These are phyloP conservation scores for Lumnitzera racemosa DNA, from an alignment of 345 rosid genomes.

Conservation along the genomic window DNA sequence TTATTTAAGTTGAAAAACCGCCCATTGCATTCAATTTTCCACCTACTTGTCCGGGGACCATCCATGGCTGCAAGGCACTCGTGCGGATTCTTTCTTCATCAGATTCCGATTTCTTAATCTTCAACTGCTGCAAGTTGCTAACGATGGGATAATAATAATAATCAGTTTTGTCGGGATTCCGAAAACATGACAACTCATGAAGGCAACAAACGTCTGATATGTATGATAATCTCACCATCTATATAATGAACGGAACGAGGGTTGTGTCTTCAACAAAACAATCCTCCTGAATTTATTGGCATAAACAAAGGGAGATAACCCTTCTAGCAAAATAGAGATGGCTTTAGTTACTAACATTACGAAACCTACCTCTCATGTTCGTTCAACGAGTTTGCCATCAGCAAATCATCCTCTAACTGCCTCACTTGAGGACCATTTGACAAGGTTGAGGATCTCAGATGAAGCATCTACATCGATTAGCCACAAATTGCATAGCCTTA, in stretches of 20 bases:
- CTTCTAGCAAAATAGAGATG: background rate
- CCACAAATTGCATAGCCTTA: conserved; percentile 9
- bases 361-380: background rate
- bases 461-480: conserved; percentile 3
- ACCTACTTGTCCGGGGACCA: conserved; percentile 10
- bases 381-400: conserved; percentile 12
- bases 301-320: background rate
- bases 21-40: background rate
- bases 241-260: background rate
- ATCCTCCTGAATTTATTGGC: no score
- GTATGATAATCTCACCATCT: background rate
- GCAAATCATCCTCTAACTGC: conserved; percentile 1
- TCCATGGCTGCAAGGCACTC: background rate
- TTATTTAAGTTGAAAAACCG: no score
- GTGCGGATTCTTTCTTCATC: background rate
- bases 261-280: background rate
- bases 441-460: conserved; percentile 2
- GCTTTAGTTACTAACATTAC: background rate
- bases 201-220: background rate
- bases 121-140: no score
- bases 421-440: conserved; percentile 2
- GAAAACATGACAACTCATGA: conserved; percentile 1
- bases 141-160: no score
- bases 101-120: no score
- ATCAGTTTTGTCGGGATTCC: background rate